These are phyloP conservation scores for Auricularia auricula-judae DNA, from an alignment of 768 basidiomycete genomes.

Conservation along the genomic window DNA sequence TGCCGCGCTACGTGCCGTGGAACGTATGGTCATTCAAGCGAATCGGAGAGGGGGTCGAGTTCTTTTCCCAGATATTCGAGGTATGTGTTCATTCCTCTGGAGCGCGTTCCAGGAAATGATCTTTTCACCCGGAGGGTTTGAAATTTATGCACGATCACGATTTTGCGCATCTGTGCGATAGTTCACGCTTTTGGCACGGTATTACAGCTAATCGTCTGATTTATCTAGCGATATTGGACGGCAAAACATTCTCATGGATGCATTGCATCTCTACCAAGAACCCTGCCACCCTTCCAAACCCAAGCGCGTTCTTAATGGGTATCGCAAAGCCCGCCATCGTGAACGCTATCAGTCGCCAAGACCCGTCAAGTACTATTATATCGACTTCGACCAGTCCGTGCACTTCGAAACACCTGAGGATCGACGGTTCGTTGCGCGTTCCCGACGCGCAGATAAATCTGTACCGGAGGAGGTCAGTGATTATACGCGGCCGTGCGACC, in stretches of 20 bases:
- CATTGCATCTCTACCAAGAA: constrained; percentile 9
- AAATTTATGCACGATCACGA: constrained; percentile 27
- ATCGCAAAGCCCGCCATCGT: constrained; percentile 2
- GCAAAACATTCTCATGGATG: constrained; percentile 13
- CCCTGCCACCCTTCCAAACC: constrained; percentile 8
- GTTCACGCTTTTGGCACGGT: neutral
- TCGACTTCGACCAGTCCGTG: constrained; percentile 14
- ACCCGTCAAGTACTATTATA: constrained; percentile 17
- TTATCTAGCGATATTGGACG: constrained; percentile 4
- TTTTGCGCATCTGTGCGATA: constrained; percentile 20
- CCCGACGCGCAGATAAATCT: constrained; percentile 5
- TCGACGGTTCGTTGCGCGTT: neutral
- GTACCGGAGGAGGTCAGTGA: constrained; percentile 9
- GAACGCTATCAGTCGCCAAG: constrained; percentile 11
- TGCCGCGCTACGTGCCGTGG: constrained; percentile 10
- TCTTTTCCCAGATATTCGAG: constrained; percentile 23
- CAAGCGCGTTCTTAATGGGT: neutral
- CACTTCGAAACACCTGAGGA: constrained; percentile 4
- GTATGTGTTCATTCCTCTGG: neutral
- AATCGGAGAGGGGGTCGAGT: constrained; percentile 25
- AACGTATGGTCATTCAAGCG: constrained; percentile 23
- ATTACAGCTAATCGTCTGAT: neutral
- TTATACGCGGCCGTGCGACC: neutral
- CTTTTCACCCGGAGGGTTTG: constrained; percentile 14
- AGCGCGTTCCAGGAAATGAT: too few species aligned